Evolutionary conservation across 345 rosid species (phyloP), one percentile per base, ranked within the genome.

Genomic region (Pseudoturritis turrita): DNA sequence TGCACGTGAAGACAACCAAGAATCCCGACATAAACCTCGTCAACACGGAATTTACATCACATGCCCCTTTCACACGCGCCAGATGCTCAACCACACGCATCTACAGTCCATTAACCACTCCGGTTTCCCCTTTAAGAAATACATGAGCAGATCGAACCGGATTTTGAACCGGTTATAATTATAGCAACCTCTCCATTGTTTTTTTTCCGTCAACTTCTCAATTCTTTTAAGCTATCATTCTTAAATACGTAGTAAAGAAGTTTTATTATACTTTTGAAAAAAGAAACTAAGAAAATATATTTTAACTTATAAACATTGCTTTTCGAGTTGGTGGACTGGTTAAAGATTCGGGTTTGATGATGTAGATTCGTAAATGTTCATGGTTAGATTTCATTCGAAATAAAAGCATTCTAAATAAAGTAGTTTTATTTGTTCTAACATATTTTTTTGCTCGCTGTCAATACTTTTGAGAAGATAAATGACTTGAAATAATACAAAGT

Each of bases 21-120:
- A 77, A 81, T 72, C 77, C 86, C 80, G 84, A 87, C 89, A 82
- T 45, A 21, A 68, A 81, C 81, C 83, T 80, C 81, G 90, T 88
- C 87, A 78, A 79, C 90, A 73, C 79, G 86, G 79, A 67, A 77
- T 72, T 81, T 49, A 72, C 62, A 52, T 14, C 45, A 3, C 61
- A 23, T 54, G 79, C 75, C 50, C 28, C 64, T 61, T 40, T 43
- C 74, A 17, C 62, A 69, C 70, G 74, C 58, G 74, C 47, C 74
- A 41, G 33, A 51, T 68, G 62, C 69, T 60, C 4, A 12, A 17
- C 29, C 68, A 61, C 54, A 52, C 58, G 23, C 9, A 2, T 40
- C 21, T 15, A 15, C 62, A 28, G 2, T 68, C 68, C 23, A 19
- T 0, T 33, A 33, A 8, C 37, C 37, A 15, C n/a, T 54, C 17